Base-by-base conservation (phyloP, 1,284 basidiomycete species). In the Trametes versicolor region DNA sequence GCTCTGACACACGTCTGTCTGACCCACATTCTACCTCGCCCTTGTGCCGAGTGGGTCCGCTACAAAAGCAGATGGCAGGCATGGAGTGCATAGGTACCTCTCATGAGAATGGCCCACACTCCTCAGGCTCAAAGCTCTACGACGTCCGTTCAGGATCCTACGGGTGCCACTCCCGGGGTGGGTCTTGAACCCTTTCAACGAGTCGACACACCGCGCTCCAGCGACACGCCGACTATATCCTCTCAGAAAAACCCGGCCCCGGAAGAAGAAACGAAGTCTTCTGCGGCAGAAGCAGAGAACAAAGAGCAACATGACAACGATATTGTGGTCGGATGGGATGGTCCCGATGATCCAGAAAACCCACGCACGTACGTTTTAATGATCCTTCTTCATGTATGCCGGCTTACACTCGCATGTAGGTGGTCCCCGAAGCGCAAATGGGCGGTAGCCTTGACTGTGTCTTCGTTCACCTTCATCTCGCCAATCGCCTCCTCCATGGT, bases 401-500 rank as follows among this genome's bases (percentile, higher is more conserved):
- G 60, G 50, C 45, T 56, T 6, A 57, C 41, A 19, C 41, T 10
- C n/a, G 1, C 25, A 2, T 8, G 27, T 47, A 86, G 85, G 72
- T 91, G 89, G 89, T 65, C 81, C 0, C 80, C 78, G 52, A 75
- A 75, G 23, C 78, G 80, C 62, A 90, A 89, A 80, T 87, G 88
- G 85, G 81, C 81, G 0, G 85, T 87, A 0, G 87, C 87, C 0
- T 52, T 82, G 27, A 79, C 87, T 7, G 84, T 90, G 0, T 88
- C 87, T 0, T 79, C 82, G 0, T 87, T 86, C 72, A 87, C 86
- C 0, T 87, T 89, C 68, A 86, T 89, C 41, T 83, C 82, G 0
- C 87, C 88, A 0, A 78, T 89, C 1, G 83, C 88, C 0, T 88
- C 87, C 0, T 85, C 88, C 29, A 90, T 92, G 84, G 80, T 91